Evolutionary conservation across 2,329 filamentous ascomycete species (phyloP), one percentile per base, ranked within the genome.

Genomic region (Monosporascus sp.): DNA sequence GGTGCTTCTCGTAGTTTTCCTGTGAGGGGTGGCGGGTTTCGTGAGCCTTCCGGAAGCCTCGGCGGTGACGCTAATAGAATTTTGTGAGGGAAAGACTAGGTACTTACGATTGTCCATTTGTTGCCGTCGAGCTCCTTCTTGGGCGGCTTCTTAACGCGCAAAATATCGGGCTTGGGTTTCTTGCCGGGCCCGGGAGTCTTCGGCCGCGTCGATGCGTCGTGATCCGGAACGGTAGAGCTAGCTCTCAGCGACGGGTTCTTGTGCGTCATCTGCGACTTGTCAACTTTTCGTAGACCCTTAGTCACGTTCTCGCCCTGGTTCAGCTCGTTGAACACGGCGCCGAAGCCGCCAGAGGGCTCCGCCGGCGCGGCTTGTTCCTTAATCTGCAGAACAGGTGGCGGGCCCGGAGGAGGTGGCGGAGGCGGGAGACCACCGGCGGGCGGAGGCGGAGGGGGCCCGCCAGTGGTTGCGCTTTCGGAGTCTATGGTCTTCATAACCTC

Each of bases 211-310:
- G 79, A 77, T 14, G 73, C 70, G 41, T 76, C 75, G 54, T 77
- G 79, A 22, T 79, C 81, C 27, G 88, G 79, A 3, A 93, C 89
- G 2, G 83, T 80, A 14, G 89, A 88, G 55, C 78, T 77, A 24
- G 89, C 82, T 57, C 94, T 86, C 53, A 99, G 78, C 9, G 85
- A 83, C 15, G 94, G 94, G 72, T 99, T 99, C 78, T 97, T 97
- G 74, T 99, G 94, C 55, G 94, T 99, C 93, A 97, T 97, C 71
- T 97, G 81, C 51, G 89, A 94, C 67, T 86, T 88, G 74, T 97
- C 93, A 48, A 99, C 94, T 77, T 97, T 99, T 60, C 89, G 88
- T 37, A 99, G 79, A 34, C 89, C 86, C 60, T 89, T 85, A 4
- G 94, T 99, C 54, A 99, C 89, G n/a, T 83, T 79, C 55, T 89